Evolutionary conservation across 2,329 filamentous ascomycete species (phyloP), one percentile per base, ranked within the genome.

Genomic region (Clonostachys rhizophaga): DNA sequence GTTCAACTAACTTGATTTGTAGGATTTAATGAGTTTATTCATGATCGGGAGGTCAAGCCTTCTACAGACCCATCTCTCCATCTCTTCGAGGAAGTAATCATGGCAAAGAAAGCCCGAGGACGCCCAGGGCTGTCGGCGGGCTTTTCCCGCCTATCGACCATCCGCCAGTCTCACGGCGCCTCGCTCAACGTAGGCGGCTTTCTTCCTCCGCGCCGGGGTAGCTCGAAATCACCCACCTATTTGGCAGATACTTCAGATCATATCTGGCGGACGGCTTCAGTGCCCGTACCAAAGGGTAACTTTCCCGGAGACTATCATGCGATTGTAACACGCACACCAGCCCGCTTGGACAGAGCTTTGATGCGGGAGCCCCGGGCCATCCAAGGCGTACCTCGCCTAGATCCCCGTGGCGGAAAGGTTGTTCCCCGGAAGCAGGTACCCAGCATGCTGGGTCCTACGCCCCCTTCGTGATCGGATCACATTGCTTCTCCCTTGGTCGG

Each of bases 311-410:
- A 84, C 54, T 86, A 86, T 65, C 74, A 76, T 49, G 67, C 74
- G 34, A 72, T 83, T 13, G 72, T 82, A 46, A 82, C 81, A 12
- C 70, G 83, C 54, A 83, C 89, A 36, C 94, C 94, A 6, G 83
- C 89, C 8, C 91, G 89, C 59, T 77, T 99, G 10, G 94, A 99
- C 58, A 79, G 86, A 5, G 80, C 83, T 13, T 73, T 96, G 42
- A 96, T 97, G 90, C 89, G 90, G 63, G 91, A 96, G 67, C 91
- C 91, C 33, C 81, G 91, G 49, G 84, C 89, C 52, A 92, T 96
- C 37, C 90, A 95, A 63, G 91, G 91, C 35, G 84, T 91, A n/a
- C 91, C 91, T 20, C 71, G 80, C 34, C 74, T 77, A 16, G 77
- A 80, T 49, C 72, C 74, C 47, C 70, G 72, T n/a, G 65, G 74